Conservation (phyloP, 78 protist genomes). For the Dictyostelium purpureum region DNA sequence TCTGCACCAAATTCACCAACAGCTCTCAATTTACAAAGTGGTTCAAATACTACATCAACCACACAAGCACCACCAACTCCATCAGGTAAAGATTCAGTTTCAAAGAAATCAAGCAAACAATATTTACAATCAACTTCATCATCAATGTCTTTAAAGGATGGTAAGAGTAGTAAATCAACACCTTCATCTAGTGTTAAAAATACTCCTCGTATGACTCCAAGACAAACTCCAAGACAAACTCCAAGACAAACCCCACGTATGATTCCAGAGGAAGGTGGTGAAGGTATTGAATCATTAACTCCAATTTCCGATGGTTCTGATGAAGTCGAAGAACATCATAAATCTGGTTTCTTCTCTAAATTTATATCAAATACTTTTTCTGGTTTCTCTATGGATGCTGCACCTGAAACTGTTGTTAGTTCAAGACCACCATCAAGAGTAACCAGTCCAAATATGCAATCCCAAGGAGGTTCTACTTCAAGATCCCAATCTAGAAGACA, state of each 20-base stretch:
- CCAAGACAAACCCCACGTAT: slow-evolving; percentile 17
- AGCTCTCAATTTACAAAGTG: background rate
- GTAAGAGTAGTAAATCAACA: no score
- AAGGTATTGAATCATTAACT: background rate
- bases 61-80: background rate
- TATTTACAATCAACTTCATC: background rate
- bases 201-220: background rate
- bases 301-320: background rate
- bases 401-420: background rate
- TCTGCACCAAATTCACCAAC: slow-evolving; percentile 9
- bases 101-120: background rate
- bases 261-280: background rate
- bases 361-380: slow-evolving; percentile 29
- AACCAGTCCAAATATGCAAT: background rate
- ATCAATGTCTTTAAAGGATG: no score
- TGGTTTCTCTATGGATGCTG: slow-evolving; percentile 14
- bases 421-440: background rate
- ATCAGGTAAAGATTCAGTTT: background rate
- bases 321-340: background rate
- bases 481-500: background rate
- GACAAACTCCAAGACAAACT: background rate
- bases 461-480: background rate
- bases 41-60: background rate
- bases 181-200: background rate
- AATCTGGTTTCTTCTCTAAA: background rate